Base-by-base conservation (phyloP, 768 basidiomycete genomes). In the Russula lepida region DNA sequence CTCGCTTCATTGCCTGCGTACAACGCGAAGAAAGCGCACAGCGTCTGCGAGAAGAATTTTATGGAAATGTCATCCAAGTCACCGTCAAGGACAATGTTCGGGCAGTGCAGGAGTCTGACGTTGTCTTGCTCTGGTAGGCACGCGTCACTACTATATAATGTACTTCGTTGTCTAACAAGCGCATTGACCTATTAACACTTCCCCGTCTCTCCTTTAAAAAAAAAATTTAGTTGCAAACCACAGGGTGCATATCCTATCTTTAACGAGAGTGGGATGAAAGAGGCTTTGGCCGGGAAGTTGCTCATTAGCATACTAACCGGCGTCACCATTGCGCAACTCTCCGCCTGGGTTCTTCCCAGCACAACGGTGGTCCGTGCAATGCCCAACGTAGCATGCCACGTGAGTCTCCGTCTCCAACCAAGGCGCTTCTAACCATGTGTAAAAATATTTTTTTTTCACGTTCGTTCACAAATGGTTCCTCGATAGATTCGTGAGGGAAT, bases 241-340 rank as follows among this genome's bases (percentile, higher is more conserved):
- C 89, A 98, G 65, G 75, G 92, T 48, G 94, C 92, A 0, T 78
- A 84, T 39, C 67, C 73, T 13, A 90, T 99, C 67, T 78, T 99
- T 23, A 72, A 73, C 32, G 84, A 88, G 67, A 68, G 79, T 12
- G 94, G 93, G 21, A 86, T 98, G 74, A 76, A 77, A 53, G 87
- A 92, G 57, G 94, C 92, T 2, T 76, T 99, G 57, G 84, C 84
- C 30, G 87, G 89, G 49, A 98, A 98, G 74, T 82, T 98, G 1
- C 78, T 99, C 62, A 90, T 98, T 73, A 98, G 95, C 69, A 97
- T 98, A 71, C 85, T 98, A 33, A 95, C 97, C n/a, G 97, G 97
- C 66, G 88, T 97, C 5, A 98, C 89, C 30, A 88, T 98, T 65
- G 64, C 77, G 35, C 95, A 98, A 72, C 76, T 98, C 39, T 74